Conservation (phyloP, 371 early-diverging fungal species). For the Mucor racemosus region DNA sequence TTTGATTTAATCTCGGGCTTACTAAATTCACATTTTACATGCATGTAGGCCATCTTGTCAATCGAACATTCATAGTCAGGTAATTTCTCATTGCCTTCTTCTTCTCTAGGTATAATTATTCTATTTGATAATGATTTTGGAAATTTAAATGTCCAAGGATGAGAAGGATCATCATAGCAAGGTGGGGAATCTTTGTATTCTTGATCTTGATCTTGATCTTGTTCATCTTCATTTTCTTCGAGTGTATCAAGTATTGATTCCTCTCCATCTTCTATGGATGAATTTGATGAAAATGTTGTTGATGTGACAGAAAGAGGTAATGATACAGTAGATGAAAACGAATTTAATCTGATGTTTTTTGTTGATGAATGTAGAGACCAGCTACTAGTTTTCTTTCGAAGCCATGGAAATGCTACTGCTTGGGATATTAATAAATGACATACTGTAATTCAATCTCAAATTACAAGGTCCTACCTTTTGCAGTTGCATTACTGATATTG, state of each 20-base stretch:
- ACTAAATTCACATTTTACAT: slow-evolving; percentile 34
- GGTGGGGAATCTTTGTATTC: slow-evolving; percentile 18
- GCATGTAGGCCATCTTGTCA: slow-evolving; percentile 15
- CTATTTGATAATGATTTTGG: slow-evolving; percentile 18
- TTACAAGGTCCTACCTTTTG: neutral
- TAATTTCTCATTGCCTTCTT: slow-evolving; percentile 35
- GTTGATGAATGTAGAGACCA: slow-evolving; percentile 25
- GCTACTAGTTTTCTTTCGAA: slow-evolving; percentile 24
- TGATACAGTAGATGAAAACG: slow-evolving; percentile 8
- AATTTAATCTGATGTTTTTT: slow-evolving; percentile 3
- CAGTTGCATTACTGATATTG: neutral
- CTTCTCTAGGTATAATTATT: slow-evolving; percentile 25
- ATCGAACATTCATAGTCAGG: slow-evolving; percentile 37
- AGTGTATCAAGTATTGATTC: slow-evolving; percentile 2
- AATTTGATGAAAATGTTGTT: neutral
- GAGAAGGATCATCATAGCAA: slow-evolving; percentile 27
- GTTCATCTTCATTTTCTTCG: neutral
- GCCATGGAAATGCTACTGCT: slow-evolving; percentile 5
- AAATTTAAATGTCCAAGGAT: slow-evolving; percentile 29
- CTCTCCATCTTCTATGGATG: neutral
- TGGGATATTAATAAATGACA: neutral
- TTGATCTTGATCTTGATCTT: neutral
- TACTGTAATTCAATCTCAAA: too few relatives aligned
- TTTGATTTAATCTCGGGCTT: slow-evolving; percentile 21
- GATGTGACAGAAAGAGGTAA: neutral